Evolutionary conservation across 345 rosid species (phyloP).

Genomic region (Durio zibethinus): DNA sequence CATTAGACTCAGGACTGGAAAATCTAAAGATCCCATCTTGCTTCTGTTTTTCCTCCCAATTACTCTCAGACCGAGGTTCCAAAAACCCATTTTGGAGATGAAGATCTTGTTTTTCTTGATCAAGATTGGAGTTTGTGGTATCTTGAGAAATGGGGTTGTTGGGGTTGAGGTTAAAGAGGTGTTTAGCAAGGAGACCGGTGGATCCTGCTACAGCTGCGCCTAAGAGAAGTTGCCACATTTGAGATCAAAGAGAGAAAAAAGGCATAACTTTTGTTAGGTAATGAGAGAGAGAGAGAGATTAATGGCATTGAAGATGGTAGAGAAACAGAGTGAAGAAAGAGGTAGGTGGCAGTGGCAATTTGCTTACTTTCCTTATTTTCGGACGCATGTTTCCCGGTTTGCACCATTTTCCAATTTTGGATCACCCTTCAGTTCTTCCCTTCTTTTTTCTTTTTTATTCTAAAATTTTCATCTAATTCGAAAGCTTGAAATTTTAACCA

Average conservation of each 20-base stretch:
- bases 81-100: conserved; percentile 15
- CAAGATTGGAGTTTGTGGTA: neutral
- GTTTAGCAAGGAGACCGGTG: conserved; percentile 59
- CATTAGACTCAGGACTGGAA: conserved; percentile 53
- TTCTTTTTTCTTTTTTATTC: neutral
- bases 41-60: conserved; percentile 26
- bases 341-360: neutral
- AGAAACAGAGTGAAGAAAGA: conserved; percentile 6
- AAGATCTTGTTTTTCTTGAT: conserved; percentile 14
- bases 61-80: conserved; percentile 28
- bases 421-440: neutral
- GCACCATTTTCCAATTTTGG: conserved; percentile 21
- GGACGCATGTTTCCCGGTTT: conserved; percentile 64
- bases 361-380: conserved; percentile 11
- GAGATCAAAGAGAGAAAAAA: conserved; percentile 10
- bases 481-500: neutral
- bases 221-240: conserved; percentile 77
- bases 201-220: conserved; percentile 81
- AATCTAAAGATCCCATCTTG: conserved; percentile 61
- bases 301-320: conserved; percentile 16
- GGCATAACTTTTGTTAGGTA: neutral
- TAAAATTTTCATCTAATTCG: neutral
- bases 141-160: conserved; percentile 1
- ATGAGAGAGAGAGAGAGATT: neutral
- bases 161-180: conserved; percentile 33